A percentile compares a stretch with the other conserved stretches of the same genome.
These are phyloP conservation scores for Cyberlindnera xishuangbannaensis DNA, from an alignment of 805 yeast genomes.

Conservation along the genomic window DNA sequence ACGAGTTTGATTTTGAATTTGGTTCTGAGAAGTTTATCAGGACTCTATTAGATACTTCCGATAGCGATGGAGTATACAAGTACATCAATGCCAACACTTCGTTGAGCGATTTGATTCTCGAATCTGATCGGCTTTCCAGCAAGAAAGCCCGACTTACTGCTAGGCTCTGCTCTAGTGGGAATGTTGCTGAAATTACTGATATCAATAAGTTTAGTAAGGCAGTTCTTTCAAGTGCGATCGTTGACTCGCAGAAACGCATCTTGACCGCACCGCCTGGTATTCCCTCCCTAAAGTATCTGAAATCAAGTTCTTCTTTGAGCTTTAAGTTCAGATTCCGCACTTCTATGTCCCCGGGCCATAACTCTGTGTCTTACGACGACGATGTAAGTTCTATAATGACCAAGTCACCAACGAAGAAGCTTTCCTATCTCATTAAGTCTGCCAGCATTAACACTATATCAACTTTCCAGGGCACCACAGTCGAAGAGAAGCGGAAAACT, in stretches of 20 bases:
- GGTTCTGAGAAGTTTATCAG: slow-evolving; percentile 58
- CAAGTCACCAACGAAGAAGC: slow-evolving; percentile 19
- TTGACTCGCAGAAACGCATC: slow-evolving; percentile 14
- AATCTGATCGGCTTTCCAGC: slow-evolving; percentile 17
- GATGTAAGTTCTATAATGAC: slow-evolving; percentile 3
- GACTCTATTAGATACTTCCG: slow-evolving; percentile 29
- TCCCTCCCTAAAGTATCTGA: slow-evolving; percentile 13
- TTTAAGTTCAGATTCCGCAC: slow-evolving; percentile 13
- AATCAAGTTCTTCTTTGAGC: slow-evolving; percentile 10
- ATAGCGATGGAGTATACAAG: slow-evolving; percentile 18
- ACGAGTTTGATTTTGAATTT: slow-evolving; percentile 37
- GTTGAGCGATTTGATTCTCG: slow-evolving; percentile 19
- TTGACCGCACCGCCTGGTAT: slow-evolving; percentile 4
- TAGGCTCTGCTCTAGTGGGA: slow-evolving; percentile 20
- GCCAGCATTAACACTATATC: slow-evolving; percentile 25
- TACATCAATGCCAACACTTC: slow-evolving; percentile 20
- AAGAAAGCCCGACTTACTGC: slow-evolving; percentile 20
- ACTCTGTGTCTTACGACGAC: background rate
- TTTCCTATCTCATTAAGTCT: slow-evolving; percentile 23
- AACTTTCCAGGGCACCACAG: slow-evolving; percentile 8
- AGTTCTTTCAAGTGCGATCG: slow-evolving; percentile 9
- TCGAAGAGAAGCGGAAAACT: slow-evolving; percentile 3
- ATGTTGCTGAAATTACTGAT: slow-evolving; percentile 11
- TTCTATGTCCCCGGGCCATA: no score
- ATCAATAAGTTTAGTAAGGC: slow-evolving; percentile 2